A percentile compares a stretch with the other conserved stretches of the same genome.
phyloP scores from a whole-genome alignment of 169 alveolate species.

The Plasmodium vinckei region DNA sequence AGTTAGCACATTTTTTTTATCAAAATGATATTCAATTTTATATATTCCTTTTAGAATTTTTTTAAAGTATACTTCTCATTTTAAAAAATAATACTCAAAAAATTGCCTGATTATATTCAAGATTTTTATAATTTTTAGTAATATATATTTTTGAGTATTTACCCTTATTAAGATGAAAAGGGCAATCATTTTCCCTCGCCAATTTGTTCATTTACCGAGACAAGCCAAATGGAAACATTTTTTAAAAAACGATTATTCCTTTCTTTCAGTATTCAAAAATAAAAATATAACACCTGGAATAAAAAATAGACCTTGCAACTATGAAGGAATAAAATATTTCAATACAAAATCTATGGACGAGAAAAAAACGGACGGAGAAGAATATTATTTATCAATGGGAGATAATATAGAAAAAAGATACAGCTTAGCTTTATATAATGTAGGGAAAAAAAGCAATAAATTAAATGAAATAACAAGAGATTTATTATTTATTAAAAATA shows the following conservation, averaged over 20 bases:
- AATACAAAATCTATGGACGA: background rate
- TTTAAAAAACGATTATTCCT: conserved; percentile 10
- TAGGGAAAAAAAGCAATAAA: conserved; percentile 50
- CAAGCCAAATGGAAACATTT: conserved; percentile 9
- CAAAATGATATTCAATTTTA: no score
- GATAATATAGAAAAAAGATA: conserved; percentile 75
- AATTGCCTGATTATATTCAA: no score
- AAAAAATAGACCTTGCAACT: background rate
- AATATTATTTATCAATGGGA: conserved; percentile 61
- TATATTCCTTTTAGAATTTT: no score
- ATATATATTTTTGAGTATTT: no score
- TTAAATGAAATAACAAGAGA: conserved; percentile 66
- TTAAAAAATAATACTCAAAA: no score
- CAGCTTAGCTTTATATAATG: conserved; percentile 72
- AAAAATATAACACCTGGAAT: background rate
- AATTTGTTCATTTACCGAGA: conserved; percentile 3
- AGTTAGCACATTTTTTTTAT: no score
- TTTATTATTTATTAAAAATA: conserved; percentile 54
- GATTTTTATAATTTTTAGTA: no score
- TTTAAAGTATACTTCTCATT: no score
- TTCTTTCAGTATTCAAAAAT: conserved; percentile 2
- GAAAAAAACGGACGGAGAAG: conserved; percentile 47
- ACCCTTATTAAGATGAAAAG: conserved; percentile 7
- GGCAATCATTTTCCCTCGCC: background rate
- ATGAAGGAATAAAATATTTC: background rate